Evolutionary conservation across 768 basidiomycete genomes (phyloP).

Genomic region (Leucosporidium yakuticum): DNA sequence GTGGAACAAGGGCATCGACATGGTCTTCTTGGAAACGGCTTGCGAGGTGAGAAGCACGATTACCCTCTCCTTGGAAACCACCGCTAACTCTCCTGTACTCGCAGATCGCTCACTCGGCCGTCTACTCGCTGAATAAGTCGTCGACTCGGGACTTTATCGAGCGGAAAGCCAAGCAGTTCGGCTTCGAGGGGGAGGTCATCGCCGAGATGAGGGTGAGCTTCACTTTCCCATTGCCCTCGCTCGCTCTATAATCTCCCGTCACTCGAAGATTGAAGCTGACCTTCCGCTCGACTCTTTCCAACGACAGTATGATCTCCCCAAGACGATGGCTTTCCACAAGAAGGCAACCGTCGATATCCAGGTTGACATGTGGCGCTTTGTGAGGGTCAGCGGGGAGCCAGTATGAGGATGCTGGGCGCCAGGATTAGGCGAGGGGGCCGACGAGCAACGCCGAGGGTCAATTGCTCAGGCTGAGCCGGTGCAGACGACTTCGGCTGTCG

Average conservation of each 20-base stretch:
- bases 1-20: slow-evolving; percentile 39
- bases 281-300: background rate
- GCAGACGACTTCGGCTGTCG: too few species aligned
- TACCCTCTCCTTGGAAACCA: background rate
- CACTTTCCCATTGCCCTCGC: background rate
- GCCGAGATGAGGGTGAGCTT: slow-evolving; percentile 33
- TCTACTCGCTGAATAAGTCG: slow-evolving; percentile 39
- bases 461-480: too few species aligned
- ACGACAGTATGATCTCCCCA: slow-evolving; percentile 36
- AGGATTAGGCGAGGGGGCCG: too few species aligned
- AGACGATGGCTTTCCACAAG: slow-evolving; percentile 40
- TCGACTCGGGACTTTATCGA: slow-evolving; percentile 33
- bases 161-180: slow-evolving; percentile 30
- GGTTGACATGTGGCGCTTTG: slow-evolving; percentile 34
- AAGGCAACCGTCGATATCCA: slow-evolving; percentile 38
- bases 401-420: too few species aligned
- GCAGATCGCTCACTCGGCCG: slow-evolving; percentile 36
- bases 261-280: slow-evolving; percentile 6
- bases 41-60: slow-evolving; percentile 21
- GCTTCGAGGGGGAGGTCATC: slow-evolving; percentile 32
- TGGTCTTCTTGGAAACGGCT: slow-evolving; percentile 38
- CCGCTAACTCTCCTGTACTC: background rate
- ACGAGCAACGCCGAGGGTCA: too few species aligned
- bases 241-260: background rate
- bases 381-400: background rate